A percentile compares a stretch with the other conserved stretches of the same genome.
phyloP scores from a whole-genome alignment of 257 asterid species.

The Jasminum sambac region DNA sequence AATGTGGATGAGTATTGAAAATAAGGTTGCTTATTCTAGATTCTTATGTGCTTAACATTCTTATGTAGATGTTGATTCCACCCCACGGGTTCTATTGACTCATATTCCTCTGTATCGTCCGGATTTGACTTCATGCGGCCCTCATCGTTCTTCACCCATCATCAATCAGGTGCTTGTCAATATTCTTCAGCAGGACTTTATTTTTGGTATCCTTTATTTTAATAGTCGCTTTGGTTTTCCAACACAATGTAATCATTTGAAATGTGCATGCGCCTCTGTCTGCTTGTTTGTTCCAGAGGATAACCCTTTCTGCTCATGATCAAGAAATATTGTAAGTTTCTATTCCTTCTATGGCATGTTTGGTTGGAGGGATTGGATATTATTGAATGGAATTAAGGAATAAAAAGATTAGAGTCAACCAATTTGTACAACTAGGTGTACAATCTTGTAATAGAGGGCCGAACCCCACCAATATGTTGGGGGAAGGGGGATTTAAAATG shows the following conservation, averaged over 20 bases:
- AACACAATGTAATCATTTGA: conserved; percentile 1
- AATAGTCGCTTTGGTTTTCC: background rate
- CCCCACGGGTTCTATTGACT: conserved; percentile 76
- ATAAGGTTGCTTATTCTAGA: conserved; percentile 11
- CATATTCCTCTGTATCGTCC: conserved; percentile 89
- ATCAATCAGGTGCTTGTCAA: conserved; percentile 71
- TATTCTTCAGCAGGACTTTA: background rate
- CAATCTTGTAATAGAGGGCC: too few relatives aligned
- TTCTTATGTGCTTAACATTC: conserved; percentile 17
- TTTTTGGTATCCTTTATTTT: background rate
- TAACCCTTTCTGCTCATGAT: conserved; percentile 46
- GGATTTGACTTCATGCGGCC: conserved; percentile 80
- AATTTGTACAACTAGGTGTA: too few relatives aligned
- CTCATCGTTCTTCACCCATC: conserved; percentile 66
- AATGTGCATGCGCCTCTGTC: conserved; percentile 11
- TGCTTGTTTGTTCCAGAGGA: conserved; percentile 52
- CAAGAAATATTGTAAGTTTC: conserved; percentile 66
- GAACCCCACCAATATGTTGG: too few relatives aligned
- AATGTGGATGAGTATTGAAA: conserved; percentile 20
- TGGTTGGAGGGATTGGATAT: background rate
- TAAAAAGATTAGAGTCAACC: too few relatives aligned
- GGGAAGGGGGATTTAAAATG: too few relatives aligned
- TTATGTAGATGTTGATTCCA: conserved; percentile 45
- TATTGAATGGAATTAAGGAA: background rate
- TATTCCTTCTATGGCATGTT: conserved; percentile 13